phyloP scores from a whole-genome alignment of 208 protist genomes.

The Crithidia mellificae region DNA sequence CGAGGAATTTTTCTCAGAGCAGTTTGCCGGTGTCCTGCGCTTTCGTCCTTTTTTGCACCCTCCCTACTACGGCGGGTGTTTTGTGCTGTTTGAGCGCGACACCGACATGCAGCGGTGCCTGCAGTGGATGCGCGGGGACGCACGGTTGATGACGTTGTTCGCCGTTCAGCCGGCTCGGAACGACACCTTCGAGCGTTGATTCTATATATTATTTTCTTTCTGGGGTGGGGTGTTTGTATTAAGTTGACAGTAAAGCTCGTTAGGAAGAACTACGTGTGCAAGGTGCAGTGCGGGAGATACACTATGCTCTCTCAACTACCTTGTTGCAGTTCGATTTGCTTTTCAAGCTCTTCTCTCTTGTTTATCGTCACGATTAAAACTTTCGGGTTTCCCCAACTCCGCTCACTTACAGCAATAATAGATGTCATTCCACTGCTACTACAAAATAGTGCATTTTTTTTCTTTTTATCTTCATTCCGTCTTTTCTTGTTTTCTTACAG shows the following conservation, averaged over 20 bases:
- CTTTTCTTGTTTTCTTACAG: constrained; percentile 26
- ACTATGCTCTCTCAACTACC: too few relatives aligned
- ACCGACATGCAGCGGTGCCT: constrained; percentile 52
- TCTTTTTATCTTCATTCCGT: not conserved
- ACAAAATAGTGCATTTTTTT: constrained; percentile 2
- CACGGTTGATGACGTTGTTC: constrained; percentile 29
- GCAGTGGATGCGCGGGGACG: constrained; percentile 47
- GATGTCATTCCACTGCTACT: not conserved
- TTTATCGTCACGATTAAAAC: too few relatives aligned
- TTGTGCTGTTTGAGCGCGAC: constrained; percentile 58
- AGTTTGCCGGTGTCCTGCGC: constrained; percentile 50
- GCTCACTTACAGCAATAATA: not conserved
- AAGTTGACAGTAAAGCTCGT: too few relatives aligned
- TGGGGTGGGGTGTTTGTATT: too few relatives aligned
- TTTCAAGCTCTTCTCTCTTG: too few relatives aligned
- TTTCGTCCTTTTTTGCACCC: constrained; percentile 48
- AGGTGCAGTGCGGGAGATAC: not conserved
- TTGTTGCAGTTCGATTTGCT: too few relatives aligned
- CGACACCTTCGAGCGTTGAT: constrained; percentile 32
- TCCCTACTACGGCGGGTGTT: constrained; percentile 49
- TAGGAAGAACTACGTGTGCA: too few relatives aligned
- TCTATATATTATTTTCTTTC: constrained; percentile 20
- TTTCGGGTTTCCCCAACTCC: too few relatives aligned
- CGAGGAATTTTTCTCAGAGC: constrained; percentile 45
- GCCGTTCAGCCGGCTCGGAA: constrained; percentile 45